Conservation (phyloP, 345 rosid species). For the Salix koriyanagi region DNA sequence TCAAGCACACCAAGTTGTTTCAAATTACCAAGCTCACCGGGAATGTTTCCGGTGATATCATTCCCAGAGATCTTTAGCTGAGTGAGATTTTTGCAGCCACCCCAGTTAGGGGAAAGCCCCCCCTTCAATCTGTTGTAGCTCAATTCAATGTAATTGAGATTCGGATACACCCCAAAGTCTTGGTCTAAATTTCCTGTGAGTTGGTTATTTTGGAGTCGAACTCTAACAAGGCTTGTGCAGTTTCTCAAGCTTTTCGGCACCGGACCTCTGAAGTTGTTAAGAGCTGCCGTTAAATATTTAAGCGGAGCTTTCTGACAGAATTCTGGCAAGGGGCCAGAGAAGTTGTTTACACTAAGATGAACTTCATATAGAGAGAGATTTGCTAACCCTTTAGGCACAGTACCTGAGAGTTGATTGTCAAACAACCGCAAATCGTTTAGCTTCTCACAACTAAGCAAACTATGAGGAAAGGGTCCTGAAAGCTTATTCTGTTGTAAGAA, state of each 20-base stretch:
- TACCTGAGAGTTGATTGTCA: slow-evolving; percentile 1
- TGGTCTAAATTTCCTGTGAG: slow-evolving; percentile 21
- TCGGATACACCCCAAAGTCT: slow-evolving; percentile 29
- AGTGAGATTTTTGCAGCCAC: too few relatives aligned
- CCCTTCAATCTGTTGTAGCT: slow-evolving; percentile 14
- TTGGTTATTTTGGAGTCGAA: slow-evolving; percentile 23
- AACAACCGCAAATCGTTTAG: not conserved
- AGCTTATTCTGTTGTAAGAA: not conserved
- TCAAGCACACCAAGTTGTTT: slow-evolving; percentile 18
- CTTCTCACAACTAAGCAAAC: not conserved
- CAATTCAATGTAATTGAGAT: slow-evolving; percentile 5
- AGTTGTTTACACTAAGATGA: not conserved
- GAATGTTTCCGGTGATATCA: slow-evolving; percentile 25
- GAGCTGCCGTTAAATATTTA: not conserved
- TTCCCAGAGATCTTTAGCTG: slow-evolving; percentile 18
- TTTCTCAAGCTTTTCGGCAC: slow-evolving; percentile 31
- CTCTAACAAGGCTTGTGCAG: slow-evolving; percentile 27
- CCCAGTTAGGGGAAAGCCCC: too few relatives aligned
- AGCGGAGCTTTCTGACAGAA: slow-evolving; percentile 15
- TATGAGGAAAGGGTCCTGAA: slow-evolving; percentile 16
- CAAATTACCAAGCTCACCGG: slow-evolving; percentile 25
- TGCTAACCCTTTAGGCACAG: slow-evolving; percentile 15
- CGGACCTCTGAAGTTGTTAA: slow-evolving; percentile 23
- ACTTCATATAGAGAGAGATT: not conserved
- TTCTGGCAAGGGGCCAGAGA: slow-evolving; percentile 24